phyloP scores from a whole-genome alignment of 2,329 filamentous ascomycete species.

The Aspergillus brunneoviolaceus region DNA sequence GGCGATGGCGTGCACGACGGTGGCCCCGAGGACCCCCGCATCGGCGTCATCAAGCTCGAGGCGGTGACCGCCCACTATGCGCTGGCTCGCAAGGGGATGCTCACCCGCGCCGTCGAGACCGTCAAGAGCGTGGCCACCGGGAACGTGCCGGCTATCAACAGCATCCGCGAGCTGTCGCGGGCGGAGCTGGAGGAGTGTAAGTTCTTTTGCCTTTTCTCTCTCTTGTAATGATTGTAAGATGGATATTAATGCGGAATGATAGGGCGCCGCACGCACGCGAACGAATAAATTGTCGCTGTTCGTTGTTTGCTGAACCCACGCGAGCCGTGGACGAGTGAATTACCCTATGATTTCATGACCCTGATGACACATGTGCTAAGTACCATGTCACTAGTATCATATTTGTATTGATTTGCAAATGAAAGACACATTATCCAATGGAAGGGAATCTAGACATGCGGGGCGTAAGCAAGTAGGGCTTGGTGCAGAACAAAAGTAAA shows the following conservation, averaged over 20 bases:
- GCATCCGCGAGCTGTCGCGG: constrained; percentile 70
- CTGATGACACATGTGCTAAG: not conserved
- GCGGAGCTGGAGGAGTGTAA: constrained; percentile 63
- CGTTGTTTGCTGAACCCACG: not conserved
- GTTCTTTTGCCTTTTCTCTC: constrained; percentile 14
- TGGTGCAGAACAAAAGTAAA: not conserved
- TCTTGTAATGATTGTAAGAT: not conserved
- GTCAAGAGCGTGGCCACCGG: constrained; percentile 75
- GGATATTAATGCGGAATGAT: constrained; percentile 11
- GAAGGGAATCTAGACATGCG: not conserved
- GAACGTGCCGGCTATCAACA: constrained; percentile 69
- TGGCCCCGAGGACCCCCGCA: constrained; percentile 75
- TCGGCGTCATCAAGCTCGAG: constrained; percentile 77
- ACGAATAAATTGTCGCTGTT: not conserved
- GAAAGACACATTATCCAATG: not conserved
- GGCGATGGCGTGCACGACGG: constrained; percentile 82
- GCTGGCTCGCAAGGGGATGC: constrained; percentile 59
- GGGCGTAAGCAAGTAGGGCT: not conserved
- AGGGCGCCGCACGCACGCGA: constrained; percentile 33
- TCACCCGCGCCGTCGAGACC: constrained; percentile 67
- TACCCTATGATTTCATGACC: not conserved
- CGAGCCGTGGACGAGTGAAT: not conserved
- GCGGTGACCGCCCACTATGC: constrained; percentile 72
- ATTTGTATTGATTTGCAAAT: not conserved
- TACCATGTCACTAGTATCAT: not conserved